These are phyloP conservation scores for Volvariella surrecta DNA, from an alignment of 1,284 basidiomycete genomes.

Conservation along the genomic window DNA sequence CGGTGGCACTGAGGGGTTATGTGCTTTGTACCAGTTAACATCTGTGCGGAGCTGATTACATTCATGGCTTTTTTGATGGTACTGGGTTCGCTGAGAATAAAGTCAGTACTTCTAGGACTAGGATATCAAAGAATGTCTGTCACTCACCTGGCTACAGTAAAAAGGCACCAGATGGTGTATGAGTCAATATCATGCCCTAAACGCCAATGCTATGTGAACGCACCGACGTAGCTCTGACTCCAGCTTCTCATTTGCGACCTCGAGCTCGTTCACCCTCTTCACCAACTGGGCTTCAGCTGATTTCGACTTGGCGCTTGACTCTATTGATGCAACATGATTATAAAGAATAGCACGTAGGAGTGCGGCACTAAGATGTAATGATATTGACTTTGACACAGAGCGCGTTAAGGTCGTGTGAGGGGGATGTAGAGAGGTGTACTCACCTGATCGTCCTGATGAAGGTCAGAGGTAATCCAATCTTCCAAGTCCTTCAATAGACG, in stretches of 20 bases:
- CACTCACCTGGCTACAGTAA: too few relatives aligned
- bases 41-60: slow-evolving; percentile 58
- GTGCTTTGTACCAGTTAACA: slow-evolving; percentile 44
- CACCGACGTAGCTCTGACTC: slow-evolving; percentile 59
- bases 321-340: slow-evolving; percentile 70
- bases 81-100: slow-evolving; percentile 42
- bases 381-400: slow-evolving; percentile 36
- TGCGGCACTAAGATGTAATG: slow-evolving; percentile 57
- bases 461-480: slow-evolving; percentile 56
- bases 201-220: slow-evolving; percentile 16
- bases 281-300: slow-evolving; percentile 49
- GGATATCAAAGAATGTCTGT: slow-evolving; percentile 13
- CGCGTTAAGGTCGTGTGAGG: slow-evolving; percentile 7
- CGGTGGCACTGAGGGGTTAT: slow-evolving; percentile 23
- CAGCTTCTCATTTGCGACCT: slow-evolving; percentile 46
- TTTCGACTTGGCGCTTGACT: slow-evolving; percentile 58
- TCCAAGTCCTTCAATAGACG: slow-evolving; percentile 66
- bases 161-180: too few relatives aligned
- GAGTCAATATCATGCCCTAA: not conserved
- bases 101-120: slow-evolving; percentile 16
- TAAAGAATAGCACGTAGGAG: slow-evolving; percentile 71
- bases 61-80: slow-evolving; percentile 62
- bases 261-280: slow-evolving; percentile 54
- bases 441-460: slow-evolving; percentile 52
- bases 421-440: slow-evolving; percentile 12